These are phyloP conservation scores for Yueomyces sinensis DNA, from an alignment of 805 yeast species.

Conservation along the genomic window DNA sequence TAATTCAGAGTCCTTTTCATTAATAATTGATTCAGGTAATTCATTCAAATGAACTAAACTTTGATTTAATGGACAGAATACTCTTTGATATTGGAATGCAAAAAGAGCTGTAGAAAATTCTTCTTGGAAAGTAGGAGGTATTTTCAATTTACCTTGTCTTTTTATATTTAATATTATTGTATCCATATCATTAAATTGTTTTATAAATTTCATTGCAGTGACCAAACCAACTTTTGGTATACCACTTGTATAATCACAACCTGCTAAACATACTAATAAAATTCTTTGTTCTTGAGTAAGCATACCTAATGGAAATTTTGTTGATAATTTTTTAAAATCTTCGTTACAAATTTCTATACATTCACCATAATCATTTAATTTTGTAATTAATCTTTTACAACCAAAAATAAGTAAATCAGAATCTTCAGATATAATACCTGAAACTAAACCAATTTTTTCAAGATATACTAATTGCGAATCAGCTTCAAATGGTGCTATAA, in stretches of 20 bases:
- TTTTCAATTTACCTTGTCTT: constrained; percentile 42
- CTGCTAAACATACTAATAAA: constrained; percentile 76
- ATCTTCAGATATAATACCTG: constrained; percentile 87
- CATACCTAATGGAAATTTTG: constrained; percentile 35
- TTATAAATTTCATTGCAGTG: constrained; percentile 54
- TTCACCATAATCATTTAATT: constrained; percentile 55
- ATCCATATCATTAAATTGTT: constrained; percentile 37
- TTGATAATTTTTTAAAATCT: constrained; percentile 36
- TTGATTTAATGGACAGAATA: constrained; percentile 50
- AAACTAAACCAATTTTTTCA: constrained; percentile 59
- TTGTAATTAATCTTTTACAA: constrained; percentile 60
- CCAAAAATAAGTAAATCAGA: constrained; percentile 90
- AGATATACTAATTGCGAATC: constrained; percentile 93
- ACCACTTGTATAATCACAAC: constrained; percentile 93
- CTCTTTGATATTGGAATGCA: constrained; percentile 79
- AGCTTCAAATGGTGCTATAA: constrained; percentile 98
- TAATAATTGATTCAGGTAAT: constrained; percentile 26
- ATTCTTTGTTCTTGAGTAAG: constrained; percentile 48
- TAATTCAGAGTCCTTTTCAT: constrained; percentile 2
- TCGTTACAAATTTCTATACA: constrained; percentile 57
- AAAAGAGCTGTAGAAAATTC: constrained; percentile 56
- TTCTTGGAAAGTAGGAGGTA: constrained; percentile 44
- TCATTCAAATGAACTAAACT: constrained; percentile 45
- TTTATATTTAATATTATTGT: constrained; percentile 42
- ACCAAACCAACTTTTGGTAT: constrained; percentile 68